A percentile compares a stretch with the other conserved stretches of the same genome.
Evolutionary conservation across 768 basidiomycete species (phyloP).

Genomic region (Mycena leptocephala): DNA sequence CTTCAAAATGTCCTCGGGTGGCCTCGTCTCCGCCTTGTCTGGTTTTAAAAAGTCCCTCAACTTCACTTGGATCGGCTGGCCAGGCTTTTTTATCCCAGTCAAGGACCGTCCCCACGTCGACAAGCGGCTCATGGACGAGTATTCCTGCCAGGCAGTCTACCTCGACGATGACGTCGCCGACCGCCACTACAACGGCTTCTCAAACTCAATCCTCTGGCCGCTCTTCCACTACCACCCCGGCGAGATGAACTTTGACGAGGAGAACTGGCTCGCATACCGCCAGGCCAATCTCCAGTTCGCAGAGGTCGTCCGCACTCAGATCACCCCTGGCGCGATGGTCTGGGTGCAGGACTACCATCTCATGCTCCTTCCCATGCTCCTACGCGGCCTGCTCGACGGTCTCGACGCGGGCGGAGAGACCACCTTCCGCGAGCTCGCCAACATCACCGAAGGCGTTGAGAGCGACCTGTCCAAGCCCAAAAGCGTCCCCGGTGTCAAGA

Average conservation of each 20-base stretch:
- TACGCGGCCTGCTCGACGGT: constrained; percentile 92
- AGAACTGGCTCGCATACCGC: constrained; percentile 97
- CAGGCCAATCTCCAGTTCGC: constrained; percentile 98
- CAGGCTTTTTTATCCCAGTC: constrained; percentile 93
- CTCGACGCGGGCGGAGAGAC: constrained; percentile 69
- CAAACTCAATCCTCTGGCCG: constrained; percentile 99
- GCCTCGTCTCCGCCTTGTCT: constrained; percentile 96
- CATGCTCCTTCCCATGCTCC: constrained; percentile 97
- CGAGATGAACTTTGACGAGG: constrained; percentile 99
- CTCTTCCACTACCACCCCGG: constrained; percentile 99
- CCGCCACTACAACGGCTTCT: constrained; percentile 98
- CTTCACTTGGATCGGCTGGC: constrained; percentile 99
- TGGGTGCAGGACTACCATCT: constrained; percentile 99
- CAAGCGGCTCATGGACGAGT: constrained; percentile 93
- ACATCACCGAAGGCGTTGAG: constrained; percentile 82
- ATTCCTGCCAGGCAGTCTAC: constrained; percentile 98
- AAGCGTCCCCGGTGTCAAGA: constrained; percentile 83
- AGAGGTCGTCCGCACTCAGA: constrained; percentile 85
- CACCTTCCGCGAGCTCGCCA: constrained; percentile 73
- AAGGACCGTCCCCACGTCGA: constrained; percentile 95
- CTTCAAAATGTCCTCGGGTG: constrained; percentile 99
- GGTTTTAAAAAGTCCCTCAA: constrained; percentile 98
- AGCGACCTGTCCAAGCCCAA: constrained; percentile 57
- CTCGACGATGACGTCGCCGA: constrained; percentile 99
- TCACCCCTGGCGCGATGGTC: constrained; percentile 92